Evolutionary conservation across 169 alveolate genomes (phyloP).

Genomic region (Cryptosporidium ryanae): DNA sequence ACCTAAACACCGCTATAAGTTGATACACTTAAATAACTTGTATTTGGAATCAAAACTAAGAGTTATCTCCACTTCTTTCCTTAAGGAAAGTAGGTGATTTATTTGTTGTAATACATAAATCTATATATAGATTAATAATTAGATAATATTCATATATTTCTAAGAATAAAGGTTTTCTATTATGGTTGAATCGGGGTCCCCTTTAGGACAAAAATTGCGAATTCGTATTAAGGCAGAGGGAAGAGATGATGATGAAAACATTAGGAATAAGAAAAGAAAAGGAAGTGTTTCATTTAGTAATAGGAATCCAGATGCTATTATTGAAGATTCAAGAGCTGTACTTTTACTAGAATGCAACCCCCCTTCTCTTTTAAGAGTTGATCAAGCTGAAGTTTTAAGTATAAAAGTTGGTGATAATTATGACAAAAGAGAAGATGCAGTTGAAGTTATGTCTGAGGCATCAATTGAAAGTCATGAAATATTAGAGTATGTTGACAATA

Average conservation of each 20-base stretch:
- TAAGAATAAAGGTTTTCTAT: background rate
- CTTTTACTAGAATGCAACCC: constrained; percentile 46
- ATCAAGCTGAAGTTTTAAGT: constrained; percentile 53
- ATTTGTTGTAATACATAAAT: too few relatives aligned
- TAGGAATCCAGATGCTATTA: constrained; percentile 4
- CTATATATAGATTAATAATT: too few relatives aligned
- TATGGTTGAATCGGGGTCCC: constrained; percentile 60
- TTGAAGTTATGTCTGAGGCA: constrained; percentile 53
- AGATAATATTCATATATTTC: too few relatives aligned
- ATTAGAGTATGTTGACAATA: constrained; percentile 29
- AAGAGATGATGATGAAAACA: constrained; percentile 11
- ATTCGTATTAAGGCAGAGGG: constrained; percentile 61
- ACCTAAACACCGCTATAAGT: too few relatives aligned
- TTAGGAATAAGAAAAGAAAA: constrained; percentile 22
- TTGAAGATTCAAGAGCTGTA: constrained; percentile 34
- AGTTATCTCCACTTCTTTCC: too few relatives aligned
- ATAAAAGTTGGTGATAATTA: constrained; percentile 7
- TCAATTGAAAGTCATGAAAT: constrained; percentile 40
- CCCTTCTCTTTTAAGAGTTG: constrained; percentile 57
- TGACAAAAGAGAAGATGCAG: constrained; percentile 37
- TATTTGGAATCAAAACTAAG: too few relatives aligned
- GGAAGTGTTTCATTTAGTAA: constrained; percentile 28
- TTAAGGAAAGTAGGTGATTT: too few relatives aligned
- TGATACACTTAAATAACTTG: too few relatives aligned
- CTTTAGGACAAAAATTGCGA: constrained; percentile 70